Conservation (phyloP, 352 stramenopile genomes). For the Plasmopara muralis region DNA sequence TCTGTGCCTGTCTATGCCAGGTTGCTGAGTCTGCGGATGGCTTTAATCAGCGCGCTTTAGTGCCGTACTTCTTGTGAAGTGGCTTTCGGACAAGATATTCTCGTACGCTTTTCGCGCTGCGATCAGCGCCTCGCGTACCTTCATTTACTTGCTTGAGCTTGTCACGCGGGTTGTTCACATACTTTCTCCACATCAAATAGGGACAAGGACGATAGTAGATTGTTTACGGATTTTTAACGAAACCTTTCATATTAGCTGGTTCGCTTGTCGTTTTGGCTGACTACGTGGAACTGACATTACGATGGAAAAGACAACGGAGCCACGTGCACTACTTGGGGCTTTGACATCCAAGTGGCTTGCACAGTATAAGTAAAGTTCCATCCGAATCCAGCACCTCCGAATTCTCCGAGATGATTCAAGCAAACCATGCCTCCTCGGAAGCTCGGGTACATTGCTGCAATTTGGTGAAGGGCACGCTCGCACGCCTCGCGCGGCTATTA, state of each 20-base stretch:
- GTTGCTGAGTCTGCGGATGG: constrained; percentile 80
- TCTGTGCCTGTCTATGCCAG: constrained; percentile 17
- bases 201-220: constrained; percentile 36
- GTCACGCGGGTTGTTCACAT: constrained; percentile 19
- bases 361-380: constrained; percentile 72
- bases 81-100: constrained; percentile 8
- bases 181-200: constrained; percentile 36
- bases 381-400: constrained; percentile 61
- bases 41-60: constrained; percentile 63
- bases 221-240: constrained; percentile 31
- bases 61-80: constrained; percentile 85
- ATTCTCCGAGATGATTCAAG: constrained; percentile 63
- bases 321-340: constrained; percentile 49
- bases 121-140: constrained; percentile 15
- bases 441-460: constrained; percentile 45
- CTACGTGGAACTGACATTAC: constrained; percentile 9
- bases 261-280: not conserved
- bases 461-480: constrained; percentile 41
- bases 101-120: constrained; percentile 2
- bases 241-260: constrained; percentile 12
- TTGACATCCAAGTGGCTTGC: constrained; percentile 48
- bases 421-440: constrained; percentile 81
- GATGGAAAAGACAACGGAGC: constrained; percentile 24
- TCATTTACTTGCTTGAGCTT: constrained; percentile 25
- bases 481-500: constrained; percentile 53